Base-by-base conservation (phyloP, 1,139 yeast genomes). In the Candida sanyaensis region DNA sequence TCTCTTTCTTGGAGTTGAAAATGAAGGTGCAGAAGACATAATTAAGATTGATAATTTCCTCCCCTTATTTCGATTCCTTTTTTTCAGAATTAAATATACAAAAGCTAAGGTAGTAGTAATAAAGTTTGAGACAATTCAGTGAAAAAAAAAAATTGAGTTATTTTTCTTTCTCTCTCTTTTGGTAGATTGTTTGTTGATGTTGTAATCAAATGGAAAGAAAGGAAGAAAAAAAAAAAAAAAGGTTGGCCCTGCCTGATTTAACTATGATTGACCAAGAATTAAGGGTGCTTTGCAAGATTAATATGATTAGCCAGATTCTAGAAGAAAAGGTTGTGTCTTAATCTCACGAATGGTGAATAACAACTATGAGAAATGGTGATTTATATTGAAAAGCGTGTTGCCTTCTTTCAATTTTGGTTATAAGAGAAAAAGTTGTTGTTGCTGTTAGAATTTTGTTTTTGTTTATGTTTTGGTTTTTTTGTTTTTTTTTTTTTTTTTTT, bases 1-100 rank as follows among this genome's bases (percentile, higher is more conserved):
- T 32, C 75, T 63, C 51, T 70, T 71, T 39, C 68, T 60, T 9
- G 74, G 73, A 24, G 73, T 63, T 8, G 67, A 54, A 2, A 49
- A 43, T 31, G 49, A 32, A 11, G 53, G 46, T 26, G 47, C 45
- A 32, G 46, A 26, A 33, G 42, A 41, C 40, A 32, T 36, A n/a
- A 6, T n/a, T 12, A 3, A 13, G 23, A 7, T 27, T n/a, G 33
- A 6, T 28, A 31, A 8, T 6, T 26, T 3, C 9, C 4, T 4
- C 28, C 28, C 28, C 21, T 17, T 17, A 17, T 26, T 26, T 6
- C 28, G 28, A 8, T 26, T 8, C 9, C 9, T 26, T 26, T n/a
- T n/a, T n/a, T 26, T 26, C 28, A 4, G 28, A 32, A 32, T 17
- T 32, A 17, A 17, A 17, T 17, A 17, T 17, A 17, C 21, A 17